phyloP scores from a whole-genome alignment of 371 early-diverging fungal genomes.

The Zychaea mexicana region DNA sequence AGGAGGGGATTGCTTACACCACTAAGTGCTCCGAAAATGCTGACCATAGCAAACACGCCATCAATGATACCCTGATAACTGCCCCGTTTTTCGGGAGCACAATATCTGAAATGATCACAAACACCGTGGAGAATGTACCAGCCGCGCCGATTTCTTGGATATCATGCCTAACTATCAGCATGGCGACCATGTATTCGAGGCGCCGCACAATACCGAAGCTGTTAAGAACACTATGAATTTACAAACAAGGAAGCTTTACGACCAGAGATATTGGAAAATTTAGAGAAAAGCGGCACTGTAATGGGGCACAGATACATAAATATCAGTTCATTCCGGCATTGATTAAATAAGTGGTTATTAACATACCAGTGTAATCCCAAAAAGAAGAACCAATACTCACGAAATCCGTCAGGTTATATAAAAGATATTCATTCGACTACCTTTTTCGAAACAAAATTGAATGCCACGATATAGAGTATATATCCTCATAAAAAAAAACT shows the following conservation, averaged over 20 bases:
- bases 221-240: constrained; percentile 60
- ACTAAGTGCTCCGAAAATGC: constrained; percentile 43
- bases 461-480: no score
- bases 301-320: no score
- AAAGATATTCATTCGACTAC: no score
- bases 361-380: no score
- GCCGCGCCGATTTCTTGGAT: constrained; percentile 64
- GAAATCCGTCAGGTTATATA: constrained; percentile 47
- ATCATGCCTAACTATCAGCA: constrained; percentile 65
- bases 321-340: neutral
- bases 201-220: constrained; percentile 65
- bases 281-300: constrained; percentile 54
- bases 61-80: constrained; percentile 57
- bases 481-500: no score
- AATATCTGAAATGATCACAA: constrained; percentile 66
- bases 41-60: constrained; percentile 46
- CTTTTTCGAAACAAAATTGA: no score
- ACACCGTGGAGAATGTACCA: constrained; percentile 38
- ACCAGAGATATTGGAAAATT: constrained; percentile 75
- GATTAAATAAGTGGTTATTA: no score
- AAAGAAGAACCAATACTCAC: no score
- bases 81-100: constrained; percentile 56
- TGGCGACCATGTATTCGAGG: constrained; percentile 48
- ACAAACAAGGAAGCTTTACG: constrained; percentile 61
- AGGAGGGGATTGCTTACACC: constrained; percentile 39